Percentiles rank a stretch among this genome's conserved stretches.
These are phyloP conservation scores for Fallopia convolvulus DNA, from an alignment of 148 eudicot species.

Conservation along the genomic window DNA sequence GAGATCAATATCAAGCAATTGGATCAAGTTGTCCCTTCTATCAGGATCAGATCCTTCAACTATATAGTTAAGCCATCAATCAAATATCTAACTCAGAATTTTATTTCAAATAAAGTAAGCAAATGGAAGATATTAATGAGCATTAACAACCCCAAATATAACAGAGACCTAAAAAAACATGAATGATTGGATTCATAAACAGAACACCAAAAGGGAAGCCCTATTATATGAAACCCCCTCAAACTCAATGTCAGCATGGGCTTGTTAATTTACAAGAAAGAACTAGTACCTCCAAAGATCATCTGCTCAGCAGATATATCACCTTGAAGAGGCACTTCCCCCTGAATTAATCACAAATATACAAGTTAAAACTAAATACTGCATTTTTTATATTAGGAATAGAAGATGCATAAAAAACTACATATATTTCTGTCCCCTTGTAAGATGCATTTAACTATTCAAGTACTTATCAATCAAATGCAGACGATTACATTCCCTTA, in stretches of 20 bases:
- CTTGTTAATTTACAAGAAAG: not conserved
- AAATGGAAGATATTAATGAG: not conserved
- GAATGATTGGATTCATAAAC: not conserved
- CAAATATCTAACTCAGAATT: not conserved
- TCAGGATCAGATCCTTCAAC: conserved; percentile 88
- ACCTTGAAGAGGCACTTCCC: conserved; percentile 94
- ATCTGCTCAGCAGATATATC: conserved; percentile 95
- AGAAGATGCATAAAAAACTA: not conserved
- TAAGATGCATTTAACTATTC: not conserved
- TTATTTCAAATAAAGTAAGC: not conserved
- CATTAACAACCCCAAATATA: not conserved
- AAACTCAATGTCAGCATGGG: not conserved
- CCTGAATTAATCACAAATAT: conserved; percentile 36
- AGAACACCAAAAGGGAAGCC: not conserved
- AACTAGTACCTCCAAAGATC: conserved; percentile 73
- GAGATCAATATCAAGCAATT: conserved; percentile 82
- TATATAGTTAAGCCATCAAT: conserved; percentile 27
- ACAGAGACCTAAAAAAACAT: not conserved
- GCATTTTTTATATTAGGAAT: not conserved
- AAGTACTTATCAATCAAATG: not conserved
- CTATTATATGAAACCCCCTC: not conserved
- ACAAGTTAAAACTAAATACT: conserved; percentile 11
- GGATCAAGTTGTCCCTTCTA: conserved; percentile 76
- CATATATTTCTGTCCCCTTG: not conserved
- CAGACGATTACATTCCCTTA: not conserved